Conservation (phyloP, 2,329 filamentous ascomycete species). For the Monosporascus sp. region DNA sequence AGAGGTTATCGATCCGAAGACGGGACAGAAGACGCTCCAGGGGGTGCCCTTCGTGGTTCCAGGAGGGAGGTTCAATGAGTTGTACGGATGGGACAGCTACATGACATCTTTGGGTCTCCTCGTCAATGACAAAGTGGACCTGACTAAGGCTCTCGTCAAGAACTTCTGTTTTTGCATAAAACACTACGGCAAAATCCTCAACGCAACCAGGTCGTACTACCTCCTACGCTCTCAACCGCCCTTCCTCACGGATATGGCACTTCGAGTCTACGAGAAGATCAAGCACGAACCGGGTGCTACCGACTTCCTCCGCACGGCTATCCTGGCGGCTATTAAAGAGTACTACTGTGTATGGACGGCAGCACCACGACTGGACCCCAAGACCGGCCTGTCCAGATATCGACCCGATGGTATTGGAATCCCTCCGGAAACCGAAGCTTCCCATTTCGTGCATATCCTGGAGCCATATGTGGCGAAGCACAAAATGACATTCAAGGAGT, state of each 20-base stretch:
- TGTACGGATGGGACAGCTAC: conserved; percentile 99
- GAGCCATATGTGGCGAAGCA: conserved; percentile 80
- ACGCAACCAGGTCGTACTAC: conserved; percentile 95
- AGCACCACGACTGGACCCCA: conserved; percentile 70
- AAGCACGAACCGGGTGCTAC: conserved; percentile 74
- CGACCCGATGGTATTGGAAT: conserved; percentile 78
- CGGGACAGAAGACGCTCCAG: conserved; percentile 64
- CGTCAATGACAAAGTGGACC: conserved; percentile 75
- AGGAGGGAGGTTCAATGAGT: conserved; percentile 93
- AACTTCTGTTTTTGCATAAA: conserved; percentile 99
- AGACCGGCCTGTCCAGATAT: conserved; percentile 78
- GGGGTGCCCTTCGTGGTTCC: conserved; percentile 96
- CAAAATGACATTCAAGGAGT: conserved; percentile 74
- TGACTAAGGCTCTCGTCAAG: conserved; percentile 89
- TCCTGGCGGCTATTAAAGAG: conserved; percentile 92
- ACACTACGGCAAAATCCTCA: conserved; percentile 97
- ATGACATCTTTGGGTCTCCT: conserved; percentile 93
- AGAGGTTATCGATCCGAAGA: conserved; percentile 60
- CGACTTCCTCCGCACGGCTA: conserved; percentile 75
- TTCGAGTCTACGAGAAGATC: conserved; percentile 90
- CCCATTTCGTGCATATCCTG: conserved; percentile 79
- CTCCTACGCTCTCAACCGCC: conserved; percentile 90
- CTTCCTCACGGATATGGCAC: conserved; percentile 94
- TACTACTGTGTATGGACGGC: conserved; percentile 86
- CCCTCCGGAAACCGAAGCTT: conserved; percentile 84